Evolutionary conservation across 1,284 basidiomycete genomes (phyloP), one percentile per base, ranked within the genome.

Genomic region (Trichosporon inkin): DNA sequence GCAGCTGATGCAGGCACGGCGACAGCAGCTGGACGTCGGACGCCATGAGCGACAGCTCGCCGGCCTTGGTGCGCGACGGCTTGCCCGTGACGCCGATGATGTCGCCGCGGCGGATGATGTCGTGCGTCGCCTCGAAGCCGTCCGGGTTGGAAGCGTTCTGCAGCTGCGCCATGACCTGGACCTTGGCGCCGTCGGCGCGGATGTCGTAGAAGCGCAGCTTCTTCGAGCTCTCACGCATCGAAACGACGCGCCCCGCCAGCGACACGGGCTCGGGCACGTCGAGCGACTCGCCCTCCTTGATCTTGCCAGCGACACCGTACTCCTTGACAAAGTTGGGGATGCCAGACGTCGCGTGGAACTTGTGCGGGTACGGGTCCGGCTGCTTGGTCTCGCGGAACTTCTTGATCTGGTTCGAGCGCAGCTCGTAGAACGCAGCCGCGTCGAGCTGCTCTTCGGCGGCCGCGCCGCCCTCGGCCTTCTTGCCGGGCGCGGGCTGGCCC

Each of bases 351-450:
- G 96, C 93, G 71, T 96, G 79, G 82, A 99, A 99, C 85, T 99
- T 99, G 87, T 99, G 96, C 19, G 96, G 95, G 82, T 99, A 99
- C 3, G 96, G 95, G 76, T 95, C 91, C 6, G 92, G 92, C 34
- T 85, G 80, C 77, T 89, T 87, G 52, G 90, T 89, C 76, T 89
- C 84, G 77, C 92, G 88, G 62, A 99, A 84, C 70, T 87, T 86
- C 68, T 87, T 85, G 71, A 99, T 93, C 71, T 90, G 87, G 60
- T 92, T 86, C 53, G 87, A 89, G 68, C 96, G 87, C 67, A 93
- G 82, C 78, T 98, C 93, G 78, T 90, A 95, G 84, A 97, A 99
- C 89, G 96, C 92, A 67, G 73, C 71, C 22, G 80, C 74, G 49
- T 77, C 76, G 40, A 81, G 70, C 68, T 80, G 75, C 37, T 74